Base-by-base conservation (phyloP, 257 asterid species). In the Datura wrightii region DNA sequence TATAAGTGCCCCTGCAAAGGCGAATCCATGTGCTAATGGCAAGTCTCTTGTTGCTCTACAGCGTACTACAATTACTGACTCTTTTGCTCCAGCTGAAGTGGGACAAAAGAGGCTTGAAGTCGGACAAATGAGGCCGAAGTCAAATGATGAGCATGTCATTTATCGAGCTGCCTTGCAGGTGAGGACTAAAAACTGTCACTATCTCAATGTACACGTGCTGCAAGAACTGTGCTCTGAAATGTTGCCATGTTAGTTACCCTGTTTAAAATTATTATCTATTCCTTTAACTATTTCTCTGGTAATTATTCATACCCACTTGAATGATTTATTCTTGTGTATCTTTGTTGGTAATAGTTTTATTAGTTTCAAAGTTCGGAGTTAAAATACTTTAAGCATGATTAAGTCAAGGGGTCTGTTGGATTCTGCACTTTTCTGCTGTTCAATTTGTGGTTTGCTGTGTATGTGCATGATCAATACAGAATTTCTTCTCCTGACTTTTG, bases 101-200 rank as follows among this genome's bases (percentile, higher is more conserved):
- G 88, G 90, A n/a, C 89, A 84, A 69, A 69, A 39, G 79, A 69
- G 16, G 79, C 44, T 46, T 8, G 82, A 95, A 86, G 86, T 89
- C 74, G 88, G 90, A 19, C 90, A 83, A 44, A 85, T 89, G 80
- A 94, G 91, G 89, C 87, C 65, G 59, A 95, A 87, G 85, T 89
- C 90, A 82, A 93, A 94, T 84, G 94, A 90, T 65, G 98, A 94
- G 82, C 91, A 90, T 60, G 89, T 58, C 80, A 90, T 95, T 80
- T 93, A 83, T 81, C 94, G 89, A 87, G 96, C 89, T 87, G 98
- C 98, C 13, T 85, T 95, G 86, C 94, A 94, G 98, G 98, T 94
- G 84, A 87, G 41, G 82, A 31, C 63, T 31, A 31, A 50, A 31
- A 78, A 10, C 63, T 50, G 63, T 31, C 63, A 31, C 82, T 78